phyloP scores from a whole-genome alignment of 129 eudicot species.

The Logfia minima region DNA sequence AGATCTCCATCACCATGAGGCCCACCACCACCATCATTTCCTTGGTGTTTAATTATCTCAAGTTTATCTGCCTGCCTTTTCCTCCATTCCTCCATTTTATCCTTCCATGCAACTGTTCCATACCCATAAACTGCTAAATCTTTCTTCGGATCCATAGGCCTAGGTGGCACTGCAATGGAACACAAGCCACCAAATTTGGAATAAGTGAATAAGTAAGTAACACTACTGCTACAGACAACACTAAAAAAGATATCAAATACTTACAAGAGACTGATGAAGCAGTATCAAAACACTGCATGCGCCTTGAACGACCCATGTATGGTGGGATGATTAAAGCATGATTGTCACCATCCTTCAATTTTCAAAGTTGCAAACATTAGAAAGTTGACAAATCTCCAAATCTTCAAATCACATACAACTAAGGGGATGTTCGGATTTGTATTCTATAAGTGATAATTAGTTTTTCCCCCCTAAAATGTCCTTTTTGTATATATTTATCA shows the following conservation, averaged over 20 bases:
- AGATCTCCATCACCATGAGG: constrained; percentile 28
- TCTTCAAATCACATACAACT: constrained; percentile 15
- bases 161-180: constrained; percentile 49
- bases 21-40: constrained; percentile 14
- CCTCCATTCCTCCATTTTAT: constrained; percentile 61
- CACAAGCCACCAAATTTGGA: neutral
- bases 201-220: neutral
- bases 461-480: neutral
- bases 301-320: constrained; percentile 27
- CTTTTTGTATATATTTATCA: neutral
- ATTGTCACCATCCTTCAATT: constrained; percentile 35
- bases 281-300: constrained; percentile 32
- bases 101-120: constrained; percentile 73
- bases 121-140: constrained; percentile 59
- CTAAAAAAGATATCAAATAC: constrained; percentile 20
- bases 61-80: constrained; percentile 37
- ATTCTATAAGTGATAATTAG: neutral
- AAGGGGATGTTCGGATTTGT: neutral
- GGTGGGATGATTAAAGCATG: constrained; percentile 42
- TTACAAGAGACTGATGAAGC: constrained; percentile 70
- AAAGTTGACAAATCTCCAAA: constrained; percentile 1
- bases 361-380: constrained; percentile 4
- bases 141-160: constrained; percentile 62
- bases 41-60: constrained; percentile 31
- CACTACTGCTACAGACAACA: neutral